Base-by-base conservation (phyloP, 75 land plant genomes). In the Pinus albicaulis region DNA sequence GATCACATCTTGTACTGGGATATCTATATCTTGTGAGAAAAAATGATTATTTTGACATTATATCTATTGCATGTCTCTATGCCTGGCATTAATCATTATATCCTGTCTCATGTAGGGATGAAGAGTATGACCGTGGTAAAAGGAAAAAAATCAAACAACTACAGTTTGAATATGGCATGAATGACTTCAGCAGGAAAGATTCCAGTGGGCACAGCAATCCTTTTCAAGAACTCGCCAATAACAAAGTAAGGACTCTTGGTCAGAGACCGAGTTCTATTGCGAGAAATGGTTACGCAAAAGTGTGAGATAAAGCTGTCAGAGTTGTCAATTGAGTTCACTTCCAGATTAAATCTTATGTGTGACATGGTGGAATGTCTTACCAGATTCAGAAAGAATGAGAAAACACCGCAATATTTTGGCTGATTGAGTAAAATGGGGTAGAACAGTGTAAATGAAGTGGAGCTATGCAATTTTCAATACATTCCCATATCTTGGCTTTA, bases 101-200 rank as follows among this genome's bases (percentile, higher is more conserved):
- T 24, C 34, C n/a, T 53, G 26, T 12, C 14, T 69, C 57, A 53
- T 57, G 52, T 83, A 93, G 96, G 96, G 96, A 93, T 79, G 92
- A 89, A 59, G 96, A 93, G 72, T 91, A 93, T 80, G 96, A 93
- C 74, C 76, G 75, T 28, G 96, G 96, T 2, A 91, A 84, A 81
- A 80, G 86, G 48, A 93, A 89, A 77, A 93, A 91, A 74, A 69
- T 92, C 3, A 86, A 82, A 75, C 58, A 72, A 23, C 56, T 72
- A 2, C 74, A 68, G 12, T 56, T 25, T 5, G 57, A 53, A 13
- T 58, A 72, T 44, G 79, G 36, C 24, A 52, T 16, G 17, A 36
- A 55, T 28, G 76, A 78, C 56, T 25, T 20, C 16, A 20, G 14
- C 56, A 44, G 41, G 16, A 38, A 26, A 55, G 28, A 73, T 12